Base-by-base conservation (phyloP, 2,329 filamentous ascomycete genomes). In the Trichoderma gracile region DNA sequence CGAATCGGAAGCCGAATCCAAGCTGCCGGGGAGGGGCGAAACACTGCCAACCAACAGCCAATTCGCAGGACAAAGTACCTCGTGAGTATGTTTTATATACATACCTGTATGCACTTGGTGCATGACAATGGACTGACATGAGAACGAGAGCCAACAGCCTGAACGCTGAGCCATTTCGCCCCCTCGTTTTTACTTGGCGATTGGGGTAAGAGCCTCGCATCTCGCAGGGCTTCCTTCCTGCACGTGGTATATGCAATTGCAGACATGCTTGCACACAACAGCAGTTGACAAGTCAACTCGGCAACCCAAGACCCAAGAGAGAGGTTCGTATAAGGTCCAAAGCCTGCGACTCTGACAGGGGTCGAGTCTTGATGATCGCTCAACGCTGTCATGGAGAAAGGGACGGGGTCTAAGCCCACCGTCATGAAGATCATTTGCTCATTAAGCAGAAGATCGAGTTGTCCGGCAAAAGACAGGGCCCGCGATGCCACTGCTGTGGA, bases 401-500 rank as follows among this genome's bases (percentile, higher is more conserved):
- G 30, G 12, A 30, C 46, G 19, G 27, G 38, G 47, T 19, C n/a
- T 42, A 59, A 59, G 42, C 14, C 56, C 10, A 30, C 56, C 33
- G 33, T 42, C 46, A 42, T 42, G 45, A 59, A 50, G 33, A 59
- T 59, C 56, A 17, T 9, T 21, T 19, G 45, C 45, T 40, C 46
- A 33, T 25, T 33, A 7, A 40, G 47, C 9, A 19, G 27, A 47
- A 52, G 57, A 60, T 50, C 33, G 46, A n/a, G 56, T 25, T 25
- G 23, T 58, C 38, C 21, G 43, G 56, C 43, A 57, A 57, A 38
- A 10, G 58, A 49, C 15, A 47, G 43, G 47, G 19, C n/a, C 42
- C 27, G 21, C 46, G 47, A 61, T 61, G 46, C 30, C 21, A 49
- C 33, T 17, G 14, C 21, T 19, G 56, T 59, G 56, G 56, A 42